Base-by-base conservation (phyloP, 202 grass and related monocot genomes). In the Bolboschoenoplectus hybrid region DNA sequence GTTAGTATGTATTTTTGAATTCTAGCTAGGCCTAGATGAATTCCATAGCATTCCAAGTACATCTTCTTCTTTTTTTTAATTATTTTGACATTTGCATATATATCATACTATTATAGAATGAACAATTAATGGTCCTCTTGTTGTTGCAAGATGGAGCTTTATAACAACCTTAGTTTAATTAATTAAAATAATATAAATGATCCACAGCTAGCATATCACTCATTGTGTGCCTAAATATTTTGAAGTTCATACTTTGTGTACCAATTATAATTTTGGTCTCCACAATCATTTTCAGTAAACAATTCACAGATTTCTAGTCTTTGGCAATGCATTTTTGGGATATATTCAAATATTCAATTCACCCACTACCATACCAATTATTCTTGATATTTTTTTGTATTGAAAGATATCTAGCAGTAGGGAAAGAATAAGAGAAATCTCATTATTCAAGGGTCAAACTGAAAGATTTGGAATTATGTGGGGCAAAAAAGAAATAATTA, bases 101-200 rank as follows among this genome's bases (percentile, higher is more conserved):
- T 47, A 46, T 19, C 8, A 64, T 20, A 71, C 2, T 46, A n/a
- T 71, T 45, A 47, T 34, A 75, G 44, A 73, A 52, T 34, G 20
- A 53, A 53, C 11, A 41, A 4, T 68, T 38, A 35, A 32, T 65
- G 62, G 20, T n/a, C 4, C 0, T n/a, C 68, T 2, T 72, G 14
- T 50, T 47, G 69, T 5, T 49, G 69, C 69, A 47, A 20, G 44
- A 72, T 72, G 65, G 65, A 46, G 69, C 44, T 47, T 73, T 49
- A 71, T 45, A 71, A 71, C 16, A 45, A 5, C 67, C 67, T 43
- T 71, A 45, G 45, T 71, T 71, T 45, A 8, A 44, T n/a, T n/a
- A 38, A 68, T 10, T 68, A 14, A 40, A 44, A 34, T 34, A 44
- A 9, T 20, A 16, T 2, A 71, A 20, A 39, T 40, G 11, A 44